These are phyloP conservation scores for Pichia manshurica DNA, from an alignment of 805 yeast genomes.

Conservation along the genomic window DNA sequence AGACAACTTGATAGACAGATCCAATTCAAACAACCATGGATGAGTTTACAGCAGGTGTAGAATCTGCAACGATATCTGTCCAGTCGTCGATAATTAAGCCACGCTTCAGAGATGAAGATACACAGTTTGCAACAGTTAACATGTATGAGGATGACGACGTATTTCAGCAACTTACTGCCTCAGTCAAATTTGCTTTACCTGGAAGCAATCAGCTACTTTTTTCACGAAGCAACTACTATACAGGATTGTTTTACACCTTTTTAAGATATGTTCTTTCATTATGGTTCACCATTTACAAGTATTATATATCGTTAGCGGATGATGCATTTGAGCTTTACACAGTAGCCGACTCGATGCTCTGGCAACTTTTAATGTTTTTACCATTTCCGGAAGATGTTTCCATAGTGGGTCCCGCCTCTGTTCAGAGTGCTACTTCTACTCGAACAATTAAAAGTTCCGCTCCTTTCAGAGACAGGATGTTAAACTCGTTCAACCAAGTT, in stretches of 20 bases:
- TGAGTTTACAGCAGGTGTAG: not conserved
- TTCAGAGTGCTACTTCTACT: not conserved
- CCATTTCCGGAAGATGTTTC: slow-evolving; percentile 12
- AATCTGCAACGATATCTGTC: slow-evolving; percentile 15
- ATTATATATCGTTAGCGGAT: not conserved
- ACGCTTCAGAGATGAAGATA: slow-evolving; percentile 19
- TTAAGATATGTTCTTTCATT: slow-evolving; percentile 16
- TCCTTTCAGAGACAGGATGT: not conserved
- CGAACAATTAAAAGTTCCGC: not conserved
- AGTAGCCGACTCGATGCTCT: slow-evolving; percentile 10
- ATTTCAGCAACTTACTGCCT: not conserved
- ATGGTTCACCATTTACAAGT: slow-evolving; percentile 10
- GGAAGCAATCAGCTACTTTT: slow-evolving; percentile 21
- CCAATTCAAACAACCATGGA: not conserved
- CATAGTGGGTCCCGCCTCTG: slow-evolving; percentile 1
- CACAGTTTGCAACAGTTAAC: slow-evolving; percentile 18
- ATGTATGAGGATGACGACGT: slow-evolving; percentile 20
- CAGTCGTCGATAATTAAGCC: slow-evolving; percentile 29
- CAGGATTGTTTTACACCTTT: slow-evolving; percentile 14
- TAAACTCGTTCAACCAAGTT: not conserved
- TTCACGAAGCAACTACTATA: slow-evolving; percentile 12
- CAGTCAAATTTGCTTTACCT: slow-evolving; percentile 13
- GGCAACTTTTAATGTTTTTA: slow-evolving; percentile 17
- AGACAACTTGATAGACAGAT: no score
- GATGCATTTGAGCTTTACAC: slow-evolving; percentile 1